Evolutionary conservation across 75 land plant genomes (phyloP), one percentile per base, ranked within the genome.

Genomic region (Isoetes taiwanensis): DNA sequence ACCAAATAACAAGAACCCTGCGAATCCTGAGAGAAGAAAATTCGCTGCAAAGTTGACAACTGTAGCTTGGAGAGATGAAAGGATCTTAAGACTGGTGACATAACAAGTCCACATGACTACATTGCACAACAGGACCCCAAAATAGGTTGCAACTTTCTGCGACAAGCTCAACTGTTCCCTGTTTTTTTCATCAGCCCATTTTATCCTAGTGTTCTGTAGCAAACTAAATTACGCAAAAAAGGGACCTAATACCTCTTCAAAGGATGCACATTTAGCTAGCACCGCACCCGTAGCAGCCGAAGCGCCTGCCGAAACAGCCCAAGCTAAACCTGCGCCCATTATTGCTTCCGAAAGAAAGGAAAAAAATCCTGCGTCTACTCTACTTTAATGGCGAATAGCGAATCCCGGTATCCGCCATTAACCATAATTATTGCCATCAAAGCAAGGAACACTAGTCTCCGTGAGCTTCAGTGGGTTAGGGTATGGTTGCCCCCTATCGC

Each of bases 71-170:
- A 91, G 50, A 19, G 97, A 83, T 4, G 97, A 72, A 34, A 86
- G 74, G 32, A 65, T 74, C 59, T 78, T 78, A 1, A 91, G 72
- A 69, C 97, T 91, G 52, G 74, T 84, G 31, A 74, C 78, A 64
- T 80, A 86, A 67, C 83, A 83, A 57, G 80, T 85, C 97, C 97
- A 91, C 97, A 91, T 91, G 34, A 61, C 62, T 60, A 86, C 82
- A 40, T 91, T 91, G 75, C 73, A 76, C 4, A 74, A 33, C 41
- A 91, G 62, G 1, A 86, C 88, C 16, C 81, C 34, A 12, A 64
- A 76, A 73, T 86, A 86, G 42, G 75, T 73, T n/a, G 72, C 1
- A 2, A 77, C 11, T 78, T 76, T 76, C 34, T 34, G 14, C 14
- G 32, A 32, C 43, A 54, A 19, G 30, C 30, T 24, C 10, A 56